Base-by-base conservation (phyloP, 257 asterid species). In the Solanum tarijense region DNA sequence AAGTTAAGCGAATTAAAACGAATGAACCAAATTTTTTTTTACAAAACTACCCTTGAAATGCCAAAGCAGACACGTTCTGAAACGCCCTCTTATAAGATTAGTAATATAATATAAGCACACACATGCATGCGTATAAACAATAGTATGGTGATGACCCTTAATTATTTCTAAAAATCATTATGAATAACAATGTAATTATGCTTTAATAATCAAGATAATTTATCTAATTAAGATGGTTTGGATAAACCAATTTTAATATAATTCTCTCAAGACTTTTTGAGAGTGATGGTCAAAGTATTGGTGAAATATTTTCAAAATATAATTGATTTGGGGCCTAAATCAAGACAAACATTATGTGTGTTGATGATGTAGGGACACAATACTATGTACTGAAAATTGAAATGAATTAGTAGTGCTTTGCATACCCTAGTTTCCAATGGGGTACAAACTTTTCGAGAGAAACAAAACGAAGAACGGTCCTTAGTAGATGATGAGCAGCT, bases 401-500 rank as follows among this genome's bases (percentile, higher is more conserved):
- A 82, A 48, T 31, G 43, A 82, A 35, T 74, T 36, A 48, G 86
- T 82, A 82, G 86, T 82, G 86, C 43, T 52, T 82, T 82, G 86
- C 41, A 31, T 82, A 82, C 86, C 71, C 86, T 82, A 82, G 86
- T 48, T 82, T 65, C 43, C 39, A 82, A 48, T 25, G 39, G 43
- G 86, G 71, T 41, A 48, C 86, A 2, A 18, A 48, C 43, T 82
- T 82, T 82, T 48, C 31, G 71, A 82, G 69, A 82, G 71, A 48
- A 82, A 82, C 86, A 48, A 76, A 79, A 55, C 29, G 65, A 18
- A 46, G 86, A 82, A 82, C 86, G 71, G 86, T 82, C 86, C 86
- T 48, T 66, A 82, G 43, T 48, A 48, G 86, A 82, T 82, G 69
- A 48, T 82, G 86, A 82, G 25, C 86, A 48, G 71, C 86, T 82